phyloP scores from a whole-genome alignment of 768 basidiomycete genomes.

The Tricholoma furcatifolium region DNA sequence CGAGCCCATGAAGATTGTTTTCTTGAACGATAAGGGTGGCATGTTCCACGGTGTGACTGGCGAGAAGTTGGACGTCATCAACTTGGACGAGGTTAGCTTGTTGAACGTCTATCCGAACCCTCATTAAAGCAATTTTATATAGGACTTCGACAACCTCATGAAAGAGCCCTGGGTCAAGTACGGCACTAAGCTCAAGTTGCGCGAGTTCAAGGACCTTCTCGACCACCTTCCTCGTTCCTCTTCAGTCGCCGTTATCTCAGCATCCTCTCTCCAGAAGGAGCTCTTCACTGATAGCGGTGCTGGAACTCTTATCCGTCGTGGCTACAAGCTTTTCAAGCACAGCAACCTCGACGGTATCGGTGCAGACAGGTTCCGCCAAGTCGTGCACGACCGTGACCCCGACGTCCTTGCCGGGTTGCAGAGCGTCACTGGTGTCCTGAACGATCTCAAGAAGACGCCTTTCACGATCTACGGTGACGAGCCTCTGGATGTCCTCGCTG shows the following conservation, averaged over 20 bases:
- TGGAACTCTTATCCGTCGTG: slow-evolving; percentile 95
- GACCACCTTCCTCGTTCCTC: slow-evolving; percentile 98
- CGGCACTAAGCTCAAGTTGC: slow-evolving; percentile 97
- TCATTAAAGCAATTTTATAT: slow-evolving; percentile 6
- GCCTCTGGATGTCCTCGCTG: slow-evolving; percentile 91
- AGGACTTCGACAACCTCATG: slow-evolving; percentile 97
- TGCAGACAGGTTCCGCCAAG: slow-evolving; percentile 91
- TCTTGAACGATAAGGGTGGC: slow-evolving; percentile 97
- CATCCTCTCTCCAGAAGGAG: slow-evolving; percentile 91
- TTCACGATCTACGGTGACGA: slow-evolving; percentile 99
- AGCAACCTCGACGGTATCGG: slow-evolving; percentile 78
- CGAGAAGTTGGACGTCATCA: slow-evolving; percentile 94
- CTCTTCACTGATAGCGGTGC: slow-evolving; percentile 98
- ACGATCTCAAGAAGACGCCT: slow-evolving; percentile 74
- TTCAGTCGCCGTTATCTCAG: slow-evolving; percentile 96
- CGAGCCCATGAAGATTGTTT: slow-evolving; percentile 98
- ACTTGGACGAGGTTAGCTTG: slow-evolving; percentile 82
- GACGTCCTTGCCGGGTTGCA: slow-evolving; percentile 81
- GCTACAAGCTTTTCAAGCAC: slow-evolving; percentile 97
- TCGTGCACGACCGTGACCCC: slow-evolving; percentile 94
- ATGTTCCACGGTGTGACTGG: slow-evolving; percentile 97
- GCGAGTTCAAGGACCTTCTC: slow-evolving; percentile 98
- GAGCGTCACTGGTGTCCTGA: slow-evolving; percentile 86
- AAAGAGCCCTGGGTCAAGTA: slow-evolving; percentile 99
- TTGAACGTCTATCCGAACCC: not conserved